A percentile compares a stretch with the other conserved stretches of the same genome.
phyloP scores from a whole-genome alignment of 106 monocot genomes.

The Dendrobium officinale region DNA sequence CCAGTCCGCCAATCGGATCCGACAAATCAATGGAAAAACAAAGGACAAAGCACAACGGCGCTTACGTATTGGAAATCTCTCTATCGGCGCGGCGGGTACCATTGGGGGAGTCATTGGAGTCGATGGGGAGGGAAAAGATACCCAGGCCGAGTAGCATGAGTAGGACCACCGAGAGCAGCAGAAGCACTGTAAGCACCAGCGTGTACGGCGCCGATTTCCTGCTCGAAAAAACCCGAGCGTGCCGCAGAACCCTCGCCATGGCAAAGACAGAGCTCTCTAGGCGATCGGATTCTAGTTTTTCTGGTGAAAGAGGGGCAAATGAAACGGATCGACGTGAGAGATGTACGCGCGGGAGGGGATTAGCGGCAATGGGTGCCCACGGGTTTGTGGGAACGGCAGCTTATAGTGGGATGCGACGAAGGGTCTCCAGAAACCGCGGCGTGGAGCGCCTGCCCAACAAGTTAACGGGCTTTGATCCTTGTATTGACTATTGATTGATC shows the following conservation, averaged over 20 bases:
- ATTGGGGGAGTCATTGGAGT: slow-evolving; percentile 22
- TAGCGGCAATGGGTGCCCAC: background rate
- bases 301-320: background rate
- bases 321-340: background rate
- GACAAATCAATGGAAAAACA: background rate
- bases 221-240: slow-evolving; percentile 15
- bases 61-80: slow-evolving; percentile 29
- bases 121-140: slow-evolving; percentile 58
- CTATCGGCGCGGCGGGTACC: slow-evolving; percentile 12
- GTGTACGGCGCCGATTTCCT: slow-evolving; percentile 42
- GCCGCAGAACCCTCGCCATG: slow-evolving; percentile 31
- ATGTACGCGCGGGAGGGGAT: background rate
- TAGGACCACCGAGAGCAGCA: slow-evolving; percentile 39
- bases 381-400: background rate
- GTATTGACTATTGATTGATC: too few relatives aligned
- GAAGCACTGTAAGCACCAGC: slow-evolving; percentile 36
- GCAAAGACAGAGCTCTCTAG: background rate
- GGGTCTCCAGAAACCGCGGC: too few relatives aligned
- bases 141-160: slow-evolving; percentile 64
- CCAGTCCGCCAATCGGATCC: slow-evolving; percentile 2
- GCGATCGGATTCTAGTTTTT: background rate
- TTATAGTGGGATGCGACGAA: background rate
- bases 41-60: background rate
- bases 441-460: too few relatives aligned
- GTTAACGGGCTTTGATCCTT: too few relatives aligned